Conservation (phyloP, 208 protist species). For the Trypanosoma caninum region DNA sequence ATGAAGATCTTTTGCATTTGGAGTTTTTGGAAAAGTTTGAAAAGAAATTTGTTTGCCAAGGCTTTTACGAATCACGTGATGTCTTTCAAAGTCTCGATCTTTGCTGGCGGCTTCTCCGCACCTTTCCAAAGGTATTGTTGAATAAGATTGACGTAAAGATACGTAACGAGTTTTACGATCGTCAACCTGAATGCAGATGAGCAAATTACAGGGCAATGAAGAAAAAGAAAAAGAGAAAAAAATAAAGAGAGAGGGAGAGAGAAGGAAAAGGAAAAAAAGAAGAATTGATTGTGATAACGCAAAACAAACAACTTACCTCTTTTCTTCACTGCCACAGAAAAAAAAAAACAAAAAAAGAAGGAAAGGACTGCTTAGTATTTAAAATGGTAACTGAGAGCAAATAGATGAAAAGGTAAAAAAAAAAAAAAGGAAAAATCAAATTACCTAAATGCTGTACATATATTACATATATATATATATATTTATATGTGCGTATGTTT, state of each 20-base stretch:
- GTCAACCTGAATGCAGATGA: conserved; percentile 53
- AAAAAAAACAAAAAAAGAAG: neutral
- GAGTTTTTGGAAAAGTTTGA: conserved; percentile 99
- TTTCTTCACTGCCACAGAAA: neutral
- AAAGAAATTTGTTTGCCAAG: conserved; percentile 98
- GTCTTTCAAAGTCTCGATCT: conserved; percentile 99
- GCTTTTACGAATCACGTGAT: conserved; percentile 95
- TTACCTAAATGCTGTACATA: no score
- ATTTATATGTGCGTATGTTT: no score
- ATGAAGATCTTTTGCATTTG: conserved; percentile 98
- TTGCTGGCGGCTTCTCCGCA: conserved; percentile 98
- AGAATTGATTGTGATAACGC: neutral
- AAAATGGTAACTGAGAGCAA: neutral
- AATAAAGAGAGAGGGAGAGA: neutral
- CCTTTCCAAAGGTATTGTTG: conserved; percentile 97
- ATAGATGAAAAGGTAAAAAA: neutral
- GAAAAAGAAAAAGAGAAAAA: neutral
- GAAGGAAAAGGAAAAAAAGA: neutral
- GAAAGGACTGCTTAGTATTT: neutral
- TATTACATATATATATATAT: no score
- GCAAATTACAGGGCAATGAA: neutral
- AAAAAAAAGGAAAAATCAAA: conserved; percentile 6
- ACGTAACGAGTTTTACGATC: conserved; percentile 93
- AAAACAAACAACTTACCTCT: neutral
- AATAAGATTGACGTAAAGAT: conserved; percentile 97